Conservation (phyloP, 2,329 filamentous ascomycete genomes). For the Macrophomina tecta region DNA sequence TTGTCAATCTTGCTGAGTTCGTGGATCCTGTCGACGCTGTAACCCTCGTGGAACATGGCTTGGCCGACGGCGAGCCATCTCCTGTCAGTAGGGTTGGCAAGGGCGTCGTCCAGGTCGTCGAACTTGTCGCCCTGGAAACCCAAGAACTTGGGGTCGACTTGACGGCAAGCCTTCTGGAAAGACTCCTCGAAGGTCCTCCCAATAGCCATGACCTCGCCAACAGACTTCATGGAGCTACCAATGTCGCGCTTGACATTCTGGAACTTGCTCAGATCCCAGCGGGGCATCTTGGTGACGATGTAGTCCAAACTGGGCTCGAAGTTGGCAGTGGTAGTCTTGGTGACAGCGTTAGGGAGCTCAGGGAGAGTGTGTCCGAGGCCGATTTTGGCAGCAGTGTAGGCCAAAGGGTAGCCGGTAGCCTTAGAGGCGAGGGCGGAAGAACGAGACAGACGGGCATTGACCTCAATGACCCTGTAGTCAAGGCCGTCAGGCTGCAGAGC, state of each 20-base stretch:
- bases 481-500: slow-evolving; percentile 94
- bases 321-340: slow-evolving; percentile 97
- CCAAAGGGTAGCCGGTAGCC: slow-evolving; percentile 95
- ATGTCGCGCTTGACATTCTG: slow-evolving; percentile 98
- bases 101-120: slow-evolving; percentile 86
- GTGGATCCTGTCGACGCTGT: slow-evolving; percentile 89
- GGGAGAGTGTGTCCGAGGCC: slow-evolving; percentile 94
- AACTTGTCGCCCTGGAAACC: slow-evolving; percentile 97
- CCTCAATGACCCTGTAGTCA: slow-evolving; percentile 98
- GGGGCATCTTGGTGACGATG: slow-evolving; percentile 97
- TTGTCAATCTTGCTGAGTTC: slow-evolving; percentile 98
- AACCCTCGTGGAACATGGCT: slow-evolving; percentile 96
- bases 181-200: slow-evolving; percentile 98
- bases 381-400: slow-evolving; percentile 98
- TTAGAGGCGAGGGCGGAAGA: slow-evolving; percentile 97
- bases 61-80: slow-evolving; percentile 97
- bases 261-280: slow-evolving; percentile 99
- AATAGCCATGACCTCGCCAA: slow-evolving; percentile 99
- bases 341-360: slow-evolving; percentile 96
- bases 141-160: slow-evolving; percentile 89
- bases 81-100: slow-evolving; percentile 92
- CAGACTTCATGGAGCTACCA: slow-evolving; percentile 97
- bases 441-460: slow-evolving; percentile 96
- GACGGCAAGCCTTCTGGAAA: slow-evolving; percentile 97
- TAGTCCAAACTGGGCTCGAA: slow-evolving; percentile 98